Conservation (phyloP, 768 basidiomycete species). For the Mycena albidolilacea region DNA sequence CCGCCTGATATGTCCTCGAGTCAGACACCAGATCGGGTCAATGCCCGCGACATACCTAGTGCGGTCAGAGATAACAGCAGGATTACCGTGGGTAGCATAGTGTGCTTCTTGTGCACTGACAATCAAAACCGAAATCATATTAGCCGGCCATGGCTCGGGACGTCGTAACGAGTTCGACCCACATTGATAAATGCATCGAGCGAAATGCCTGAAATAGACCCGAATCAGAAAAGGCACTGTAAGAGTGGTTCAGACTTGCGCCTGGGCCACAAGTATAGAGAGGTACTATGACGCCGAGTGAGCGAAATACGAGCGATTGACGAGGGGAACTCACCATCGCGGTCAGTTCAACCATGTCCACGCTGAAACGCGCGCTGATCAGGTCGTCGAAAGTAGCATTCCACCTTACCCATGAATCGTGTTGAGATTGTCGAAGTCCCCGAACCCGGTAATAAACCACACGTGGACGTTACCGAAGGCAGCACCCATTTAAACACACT, state of each 20-base stretch:
- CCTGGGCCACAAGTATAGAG: conserved; percentile 16
- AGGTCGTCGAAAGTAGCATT: too few relatives aligned
- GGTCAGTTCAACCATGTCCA: conserved; percentile 2
- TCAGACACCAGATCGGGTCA: too few relatives aligned
- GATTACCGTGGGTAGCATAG: background rate
- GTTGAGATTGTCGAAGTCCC: conserved; percentile 12
- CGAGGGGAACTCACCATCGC: background rate
- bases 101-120: background rate
- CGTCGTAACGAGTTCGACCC: background rate
- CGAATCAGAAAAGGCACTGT: background rate
- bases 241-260: background rate
- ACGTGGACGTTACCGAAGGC: background rate
- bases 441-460: conserved; percentile 17
- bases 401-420: background rate
- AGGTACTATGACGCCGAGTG: background rate
- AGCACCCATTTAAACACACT: conserved; percentile 11
- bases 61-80: background rate
- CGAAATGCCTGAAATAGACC: conserved; percentile 12
- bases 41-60: background rate
- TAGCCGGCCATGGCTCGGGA: background rate
- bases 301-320: background rate
- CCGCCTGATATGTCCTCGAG: too few relatives aligned
- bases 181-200: conserved; percentile 16
- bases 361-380: background rate
- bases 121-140: too few relatives aligned